Percentiles rank a stretch among this genome's conserved stretches.
Evolutionary conservation across 139 green algal species (phyloP).

Genomic region (Pleodorina starrii): DNA sequence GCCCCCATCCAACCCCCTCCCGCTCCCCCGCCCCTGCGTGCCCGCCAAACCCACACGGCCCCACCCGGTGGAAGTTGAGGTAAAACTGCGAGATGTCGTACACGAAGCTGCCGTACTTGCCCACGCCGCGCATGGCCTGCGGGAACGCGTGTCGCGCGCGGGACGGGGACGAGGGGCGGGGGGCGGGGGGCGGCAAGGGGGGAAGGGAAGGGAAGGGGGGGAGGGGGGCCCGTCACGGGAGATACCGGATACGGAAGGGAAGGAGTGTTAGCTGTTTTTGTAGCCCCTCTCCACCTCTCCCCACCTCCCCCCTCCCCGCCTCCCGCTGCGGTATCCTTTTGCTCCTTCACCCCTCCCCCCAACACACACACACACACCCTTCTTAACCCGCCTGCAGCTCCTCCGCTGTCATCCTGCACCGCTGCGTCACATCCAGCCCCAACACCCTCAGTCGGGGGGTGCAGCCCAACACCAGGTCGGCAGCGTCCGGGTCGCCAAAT

Average conservation of each 20-base stretch:
- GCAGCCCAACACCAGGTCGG: slow-evolving; percentile 75
- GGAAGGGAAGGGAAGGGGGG: neutral
- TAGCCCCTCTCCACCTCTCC: too few species aligned
- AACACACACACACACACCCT: neutral
- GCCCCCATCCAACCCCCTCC: too few species aligned
- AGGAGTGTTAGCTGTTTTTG: too few species aligned
- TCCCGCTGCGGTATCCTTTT: neutral
- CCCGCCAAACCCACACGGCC: too few species aligned
- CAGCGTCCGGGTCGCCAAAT: slow-evolving; percentile 82
- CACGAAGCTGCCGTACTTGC: slow-evolving; percentile 76
- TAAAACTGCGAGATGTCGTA: slow-evolving; percentile 80
- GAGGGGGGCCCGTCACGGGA: too few species aligned
- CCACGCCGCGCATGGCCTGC: slow-evolving; percentile 56
- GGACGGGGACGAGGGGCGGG: too few species aligned
- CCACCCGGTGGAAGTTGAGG: slow-evolving; percentile 72
- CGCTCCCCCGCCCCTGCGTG: too few species aligned
- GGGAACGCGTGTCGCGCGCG: too few species aligned
- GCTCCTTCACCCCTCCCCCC: neutral
- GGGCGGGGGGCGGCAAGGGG: slow-evolving; percentile 15
- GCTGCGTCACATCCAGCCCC: slow-evolving; percentile 82
- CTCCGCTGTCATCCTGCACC: slow-evolving; percentile 58
- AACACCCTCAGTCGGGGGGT: slow-evolving; percentile 53
- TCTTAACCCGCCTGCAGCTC: slow-evolving; percentile 54
- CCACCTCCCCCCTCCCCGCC: neutral
- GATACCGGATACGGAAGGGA: too few species aligned